A percentile compares a stretch with the other conserved stretches of the same genome.
Evolutionary conservation across 202 grass and related monocot genomes (phyloP).

Genomic region (Saccharum hybrid): DNA sequence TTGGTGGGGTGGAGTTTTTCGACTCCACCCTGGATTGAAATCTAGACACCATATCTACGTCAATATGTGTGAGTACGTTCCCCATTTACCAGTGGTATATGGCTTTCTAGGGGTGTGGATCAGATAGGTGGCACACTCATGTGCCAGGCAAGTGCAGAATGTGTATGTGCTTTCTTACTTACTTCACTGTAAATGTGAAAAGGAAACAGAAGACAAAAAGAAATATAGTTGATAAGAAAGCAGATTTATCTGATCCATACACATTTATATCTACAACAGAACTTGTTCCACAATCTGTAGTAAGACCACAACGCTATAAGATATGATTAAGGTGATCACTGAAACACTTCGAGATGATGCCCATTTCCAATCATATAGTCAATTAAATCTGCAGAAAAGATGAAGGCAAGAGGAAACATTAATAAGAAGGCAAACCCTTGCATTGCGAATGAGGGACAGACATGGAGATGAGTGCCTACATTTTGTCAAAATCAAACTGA

Average conservation of each 20-base stretch:
- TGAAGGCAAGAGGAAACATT: conserved; percentile 17
- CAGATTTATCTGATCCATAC: background rate
- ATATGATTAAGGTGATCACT: background rate
- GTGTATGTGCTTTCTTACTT: conserved; percentile 9
- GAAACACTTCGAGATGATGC: conserved; percentile 20
- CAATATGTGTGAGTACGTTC: background rate
- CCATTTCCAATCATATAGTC: conserved; percentile 57
- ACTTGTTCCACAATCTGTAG: background rate
- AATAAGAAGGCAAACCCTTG: conserved; percentile 22
- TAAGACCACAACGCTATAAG: conserved; percentile 4
- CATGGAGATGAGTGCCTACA: background rate
- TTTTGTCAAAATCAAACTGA: background rate
- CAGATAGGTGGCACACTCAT: background rate
- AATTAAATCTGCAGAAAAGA: conserved; percentile 59
- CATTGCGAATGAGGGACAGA: background rate
- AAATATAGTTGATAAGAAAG: background rate
- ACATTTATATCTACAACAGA: background rate
- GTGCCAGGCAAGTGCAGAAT: background rate
- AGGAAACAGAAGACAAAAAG: background rate
- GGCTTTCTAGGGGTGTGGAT: conserved; percentile 13
- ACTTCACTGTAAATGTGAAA: conserved; percentile 31
- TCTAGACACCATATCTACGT: background rate
- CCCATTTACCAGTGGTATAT: background rate
- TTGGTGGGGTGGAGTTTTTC: background rate
- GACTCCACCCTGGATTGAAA: background rate